phyloP scores from a whole-genome alignment of 2,329 filamentous ascomycete genomes.

The Beauveria australis region DNA sequence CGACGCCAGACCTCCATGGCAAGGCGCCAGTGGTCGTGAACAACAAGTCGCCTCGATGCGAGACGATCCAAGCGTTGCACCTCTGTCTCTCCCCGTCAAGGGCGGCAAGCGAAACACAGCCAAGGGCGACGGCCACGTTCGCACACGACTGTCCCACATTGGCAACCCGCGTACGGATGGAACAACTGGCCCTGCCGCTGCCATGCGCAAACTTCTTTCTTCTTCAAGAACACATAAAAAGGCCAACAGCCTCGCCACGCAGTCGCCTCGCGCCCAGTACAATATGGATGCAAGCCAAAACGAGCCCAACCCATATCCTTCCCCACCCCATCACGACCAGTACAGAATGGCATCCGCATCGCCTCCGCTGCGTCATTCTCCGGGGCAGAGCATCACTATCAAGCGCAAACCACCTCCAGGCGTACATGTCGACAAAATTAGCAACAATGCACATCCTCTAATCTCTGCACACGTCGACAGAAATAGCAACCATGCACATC shows the following conservation, averaged over 20 bases:
- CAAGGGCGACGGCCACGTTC: constrained; percentile 3
- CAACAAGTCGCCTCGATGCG: constrained; percentile 55
- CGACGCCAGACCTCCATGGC: constrained; percentile 55
- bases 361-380: constrained; percentile 17
- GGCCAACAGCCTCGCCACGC: constrained; percentile 2
- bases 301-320: constrained; percentile 16
- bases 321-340: constrained; percentile 22
- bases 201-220: constrained; percentile 29
- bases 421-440: constrained; percentile 17
- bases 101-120: constrained; percentile 34
- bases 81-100: constrained; percentile 48
- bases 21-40: constrained; percentile 61
- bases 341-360: constrained; percentile 6
- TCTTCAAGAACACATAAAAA: constrained; percentile 22
- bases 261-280: constrained; percentile 13
- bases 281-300: constrained; percentile 17
- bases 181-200: constrained; percentile 16
- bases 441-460: constrained; percentile 23
- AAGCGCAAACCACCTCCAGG: constrained; percentile 37
- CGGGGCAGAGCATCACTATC: constrained; percentile 26
- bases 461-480: constrained; percentile 19
- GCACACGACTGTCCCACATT: constrained; percentile 4
- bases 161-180: constrained; percentile 4
- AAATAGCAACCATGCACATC: constrained; percentile 22
- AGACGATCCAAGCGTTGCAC: constrained; percentile 48